Evolutionary conservation across 352 stramenopile genomes (phyloP).

Genomic region (Vaucheria bursata): DNA sequence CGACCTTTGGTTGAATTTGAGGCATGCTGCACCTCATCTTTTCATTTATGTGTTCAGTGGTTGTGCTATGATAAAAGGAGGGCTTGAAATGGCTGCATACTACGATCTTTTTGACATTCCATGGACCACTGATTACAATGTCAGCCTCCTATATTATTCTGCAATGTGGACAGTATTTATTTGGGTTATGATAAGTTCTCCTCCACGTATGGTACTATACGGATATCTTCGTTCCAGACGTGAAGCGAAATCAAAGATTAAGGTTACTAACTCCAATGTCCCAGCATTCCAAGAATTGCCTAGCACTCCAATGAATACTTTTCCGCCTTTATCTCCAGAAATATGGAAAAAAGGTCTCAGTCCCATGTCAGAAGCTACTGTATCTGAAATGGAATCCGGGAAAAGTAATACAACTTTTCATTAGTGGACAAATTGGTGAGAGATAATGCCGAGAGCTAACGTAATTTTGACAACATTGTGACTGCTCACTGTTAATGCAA

Average conservation of each 20-base stretch:
- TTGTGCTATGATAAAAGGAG: background rate
- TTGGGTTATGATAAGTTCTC: background rate
- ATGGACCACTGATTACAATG: background rate
- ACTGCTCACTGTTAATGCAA: too few species aligned
- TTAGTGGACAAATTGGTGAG: too few species aligned
- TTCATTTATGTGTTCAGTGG: slow-evolving; percentile 2
- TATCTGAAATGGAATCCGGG: too few species aligned
- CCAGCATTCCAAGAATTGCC: background rate
- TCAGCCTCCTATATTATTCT: background rate
- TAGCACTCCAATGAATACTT: slow-evolving; percentile 4
- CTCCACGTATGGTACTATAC: background rate
- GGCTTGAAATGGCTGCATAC: background rate
- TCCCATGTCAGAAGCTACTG: too few species aligned
- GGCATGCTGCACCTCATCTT: background rate
- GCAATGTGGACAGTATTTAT: background rate
- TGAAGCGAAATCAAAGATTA: background rate
- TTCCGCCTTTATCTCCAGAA: slow-evolving; percentile 1
- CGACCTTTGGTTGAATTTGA: background rate
- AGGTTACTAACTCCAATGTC: background rate
- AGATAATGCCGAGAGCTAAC: too few species aligned
- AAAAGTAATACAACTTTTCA: too few species aligned
- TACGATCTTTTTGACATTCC: background rate
- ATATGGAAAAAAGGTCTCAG: background rate
- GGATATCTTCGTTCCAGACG: background rate
- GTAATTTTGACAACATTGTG: too few species aligned